Conservation (phyloP, 306 rosid genomes). For the Gillenia trifoliata region DNA sequence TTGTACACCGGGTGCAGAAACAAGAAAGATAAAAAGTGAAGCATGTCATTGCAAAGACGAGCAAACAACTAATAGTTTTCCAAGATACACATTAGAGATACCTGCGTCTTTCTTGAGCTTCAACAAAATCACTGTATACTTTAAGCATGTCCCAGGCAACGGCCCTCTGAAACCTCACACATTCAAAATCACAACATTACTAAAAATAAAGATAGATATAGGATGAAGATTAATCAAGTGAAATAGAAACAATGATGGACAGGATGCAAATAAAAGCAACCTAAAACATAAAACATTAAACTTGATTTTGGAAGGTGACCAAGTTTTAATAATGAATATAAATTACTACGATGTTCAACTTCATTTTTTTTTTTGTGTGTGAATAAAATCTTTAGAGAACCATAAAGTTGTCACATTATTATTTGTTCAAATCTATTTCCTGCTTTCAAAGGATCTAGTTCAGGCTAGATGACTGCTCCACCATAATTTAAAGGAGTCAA, state of each 20-base stretch:
- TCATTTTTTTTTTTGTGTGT: background rate
- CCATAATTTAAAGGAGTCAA: background rate
- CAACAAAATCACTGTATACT: constrained; percentile 68
- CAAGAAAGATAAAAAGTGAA: background rate
- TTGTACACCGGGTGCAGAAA: too few species aligned
- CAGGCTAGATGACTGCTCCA: background rate
- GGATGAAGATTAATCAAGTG: constrained; percentile 13
- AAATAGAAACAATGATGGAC: background rate
- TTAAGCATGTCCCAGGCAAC: constrained; percentile 97
- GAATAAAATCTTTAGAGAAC: background rate
- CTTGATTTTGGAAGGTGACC: background rate
- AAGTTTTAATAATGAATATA: background rate
- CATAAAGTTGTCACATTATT: background rate
- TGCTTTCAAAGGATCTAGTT: background rate
- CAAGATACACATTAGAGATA: constrained; percentile 18
- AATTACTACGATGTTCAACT: background rate
- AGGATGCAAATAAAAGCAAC: background rate
- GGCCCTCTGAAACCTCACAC: constrained; percentile 54
- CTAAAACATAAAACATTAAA: background rate
- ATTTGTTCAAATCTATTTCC: background rate
- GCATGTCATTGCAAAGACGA: background rate
- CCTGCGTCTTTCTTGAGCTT: constrained; percentile 91
- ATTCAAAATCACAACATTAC: background rate
- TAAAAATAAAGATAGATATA: background rate
- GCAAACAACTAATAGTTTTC: constrained; percentile 2